Evolutionary conservation across 352 stramenopile genomes (phyloP), one percentile per base, ranked within the genome.

Genomic region (Globisporangium paddicum): DNA sequence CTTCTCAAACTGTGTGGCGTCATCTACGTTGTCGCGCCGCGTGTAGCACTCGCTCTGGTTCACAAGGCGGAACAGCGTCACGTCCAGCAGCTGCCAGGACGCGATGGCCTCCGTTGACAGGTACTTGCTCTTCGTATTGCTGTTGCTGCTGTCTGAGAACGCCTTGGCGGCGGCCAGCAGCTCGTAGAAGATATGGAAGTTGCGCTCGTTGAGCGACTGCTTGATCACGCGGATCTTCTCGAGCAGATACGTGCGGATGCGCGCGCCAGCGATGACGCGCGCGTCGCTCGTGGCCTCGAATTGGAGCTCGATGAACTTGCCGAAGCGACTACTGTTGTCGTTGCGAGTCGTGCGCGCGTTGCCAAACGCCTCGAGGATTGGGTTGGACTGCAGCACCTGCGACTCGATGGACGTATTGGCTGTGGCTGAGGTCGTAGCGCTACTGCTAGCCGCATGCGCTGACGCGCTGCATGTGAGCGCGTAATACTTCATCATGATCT

Each of bases 221-320:
- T 80, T 83, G 54, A 95, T 87, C 51, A 97, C 75, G 57, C 90
- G 82, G 38, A 96, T 93, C 70, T 98, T 98, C 68, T 98, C 96
- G 34, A 98, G 77, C 30, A 98, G 67, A 56, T 98, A 98, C 30
- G 85, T 96, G 63, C 84, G 82, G 54, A 97, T 94, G 9, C 73
- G 75, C 21, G 87, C 89, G 19, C 90, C 90, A 16, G 87, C 73
- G 42, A 86, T 71, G 11, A 64, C 62, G 53, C 73, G 63, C 23
- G 71, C 42, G 18, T 62, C 38, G 23, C 23, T 48, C 21, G 45
- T 48, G 47, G 70, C 32, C 38, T 71, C 64, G 63, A 96, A 92
- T 45, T 89, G 75, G 30, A 96, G 62, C 67, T 95, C 79, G 35
- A 97, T 96, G 68, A 95, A 97, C 57, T 97, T 97, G 60, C 88